These are phyloP conservation scores for Stagonosporopsis rhizophila DNA, from an alignment of 2,329 filamentous ascomycete genomes.

Conservation along the genomic window DNA sequence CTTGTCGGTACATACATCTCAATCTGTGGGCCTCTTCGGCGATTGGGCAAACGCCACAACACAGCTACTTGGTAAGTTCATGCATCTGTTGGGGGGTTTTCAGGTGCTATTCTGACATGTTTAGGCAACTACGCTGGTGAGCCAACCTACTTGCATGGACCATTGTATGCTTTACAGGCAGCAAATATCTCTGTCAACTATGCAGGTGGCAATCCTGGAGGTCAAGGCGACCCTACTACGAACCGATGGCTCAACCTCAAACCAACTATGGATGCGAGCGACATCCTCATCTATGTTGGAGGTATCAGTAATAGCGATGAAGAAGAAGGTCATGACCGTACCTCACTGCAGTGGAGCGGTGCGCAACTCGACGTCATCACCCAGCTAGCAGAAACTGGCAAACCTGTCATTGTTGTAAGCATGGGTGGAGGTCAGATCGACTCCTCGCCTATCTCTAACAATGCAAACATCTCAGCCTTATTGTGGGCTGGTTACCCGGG, in stretches of 20 bases:
- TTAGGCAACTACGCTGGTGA: conserved; percentile 64
- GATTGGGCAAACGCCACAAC: conserved; percentile 63
- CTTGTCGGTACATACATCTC: conserved; percentile 47
- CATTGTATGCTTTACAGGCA: conserved; percentile 59
- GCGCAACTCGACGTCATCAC: conserved; percentile 61
- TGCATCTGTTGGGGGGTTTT: conserved; percentile 51
- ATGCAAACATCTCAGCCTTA: conserved; percentile 58
- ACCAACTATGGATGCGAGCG: conserved; percentile 47
- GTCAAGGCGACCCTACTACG: conserved; percentile 40
- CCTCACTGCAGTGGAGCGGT: conserved; percentile 60
- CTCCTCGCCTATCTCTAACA: conserved; percentile 57
- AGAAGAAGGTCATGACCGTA: conserved; percentile 61
- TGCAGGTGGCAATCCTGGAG: conserved; percentile 31
- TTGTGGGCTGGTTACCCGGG: conserved; percentile 68
- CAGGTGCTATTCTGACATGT: background rate
- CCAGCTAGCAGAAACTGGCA: conserved; percentile 55
- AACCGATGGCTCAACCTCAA: conserved; percentile 28
- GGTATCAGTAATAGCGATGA: conserved; percentile 64
- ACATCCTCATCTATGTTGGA: conserved; percentile 63
- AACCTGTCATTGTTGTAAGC: conserved; percentile 62
- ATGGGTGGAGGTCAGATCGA: conserved; percentile 64
- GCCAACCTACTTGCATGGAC: conserved; percentile 63
- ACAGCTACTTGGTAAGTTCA: conserved; percentile 61
- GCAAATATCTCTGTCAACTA: conserved; percentile 51
- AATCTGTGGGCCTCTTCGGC: conserved; percentile 64